Evolutionary conservation across 2,329 filamentous ascomycete species (phyloP), one percentile per base, ranked within the genome.

Genomic region (Dactylellina haptotyla): DNA sequence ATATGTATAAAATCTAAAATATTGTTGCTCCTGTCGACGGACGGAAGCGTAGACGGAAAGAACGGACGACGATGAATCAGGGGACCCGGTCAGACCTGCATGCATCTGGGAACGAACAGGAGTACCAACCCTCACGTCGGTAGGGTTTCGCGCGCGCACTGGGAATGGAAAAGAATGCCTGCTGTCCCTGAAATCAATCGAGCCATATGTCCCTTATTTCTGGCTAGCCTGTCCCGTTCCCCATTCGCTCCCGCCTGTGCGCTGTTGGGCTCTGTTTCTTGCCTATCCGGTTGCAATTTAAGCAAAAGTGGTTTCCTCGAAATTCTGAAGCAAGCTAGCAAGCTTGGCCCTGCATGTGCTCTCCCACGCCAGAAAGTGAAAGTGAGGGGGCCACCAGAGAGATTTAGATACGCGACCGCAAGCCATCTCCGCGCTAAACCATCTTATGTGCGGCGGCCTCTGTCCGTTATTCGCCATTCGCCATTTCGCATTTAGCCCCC

Each of bases 381-480:
- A 3, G 41, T 46, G n/a, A n/a, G n/a, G n/a, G n/a, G n/a, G n/a
- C n/a, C n/a, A n/a, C 18, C n/a, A 18, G 6, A 57, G 41, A 66
- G n/a, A 51, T 46, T 67, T n/a, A 53, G 63, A 67, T 67, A 67
- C 63, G 63, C 63, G 63, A 67, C 63, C 63, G 53, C 62, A 23
- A 56, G 25, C 20, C 14, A 50, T 43, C 53, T 57, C 20, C 30
- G 53, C 34, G 34, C 53, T 57, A 57, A 30, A 39, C 20, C 14
- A 10, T 57, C 43, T 43, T n/a, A n/a, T n/a, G n/a, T n/a, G n/a
- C n/a, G n/a, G n/a, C n/a, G n/a, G n/a, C n/a, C 5, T 34, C 32
- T 34, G 32, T 5, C 32, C 14, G 5, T 34, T 34, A 6, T 34
- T 5, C 32, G 5, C 32, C 6, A 34, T 5, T 34, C 5, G 32